Percentiles rank a stretch among this genome's conserved stretches.
Conservation (phyloP, 1,284 basidiomycete genomes). For the Violaceomyces palustris region DNA sequence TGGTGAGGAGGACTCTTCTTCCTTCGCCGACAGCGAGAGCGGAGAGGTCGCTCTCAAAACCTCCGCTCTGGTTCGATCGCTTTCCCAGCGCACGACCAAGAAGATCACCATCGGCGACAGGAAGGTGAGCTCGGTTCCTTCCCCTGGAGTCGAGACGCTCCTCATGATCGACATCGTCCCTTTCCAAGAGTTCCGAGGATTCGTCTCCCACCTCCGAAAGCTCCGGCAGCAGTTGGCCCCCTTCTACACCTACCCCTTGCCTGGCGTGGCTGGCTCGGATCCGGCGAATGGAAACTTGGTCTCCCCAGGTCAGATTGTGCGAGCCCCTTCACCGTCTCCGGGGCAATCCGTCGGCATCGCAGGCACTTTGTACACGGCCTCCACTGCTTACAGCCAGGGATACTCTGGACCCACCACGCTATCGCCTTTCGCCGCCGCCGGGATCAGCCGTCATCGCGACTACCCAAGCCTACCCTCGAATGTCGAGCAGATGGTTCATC, state of each 20-base stretch:
- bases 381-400: constrained; percentile 22
- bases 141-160: constrained; percentile 9
- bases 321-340: no score
- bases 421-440: constrained; percentile 50
- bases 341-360: no score
- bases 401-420: constrained; percentile 5
- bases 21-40: constrained; percentile 15
- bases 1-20: constrained; percentile 7
- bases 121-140: no score
- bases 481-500: constrained; percentile 40
- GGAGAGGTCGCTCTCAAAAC: constrained; percentile 16
- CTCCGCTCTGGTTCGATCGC: constrained; percentile 17
- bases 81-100: constrained; percentile 14
- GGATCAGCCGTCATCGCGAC: constrained; percentile 65
- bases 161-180: constrained; percentile 57
- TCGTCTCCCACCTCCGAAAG: constrained; percentile 73
- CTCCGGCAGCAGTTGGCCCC: constrained; percentile 57
- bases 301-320: no score
- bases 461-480: constrained; percentile 56
- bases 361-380: no score
- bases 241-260: constrained; percentile 34
- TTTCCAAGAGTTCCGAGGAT: constrained; percentile 78
- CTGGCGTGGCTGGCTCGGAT: constrained; percentile 7
- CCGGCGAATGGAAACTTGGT: background rate
- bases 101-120: no score